Percentiles rank a stretch among this genome's conserved stretches.
phyloP scores from a whole-genome alignment of 2,329 filamentous ascomycete species.

The Fusarium avenaceum region DNA sequence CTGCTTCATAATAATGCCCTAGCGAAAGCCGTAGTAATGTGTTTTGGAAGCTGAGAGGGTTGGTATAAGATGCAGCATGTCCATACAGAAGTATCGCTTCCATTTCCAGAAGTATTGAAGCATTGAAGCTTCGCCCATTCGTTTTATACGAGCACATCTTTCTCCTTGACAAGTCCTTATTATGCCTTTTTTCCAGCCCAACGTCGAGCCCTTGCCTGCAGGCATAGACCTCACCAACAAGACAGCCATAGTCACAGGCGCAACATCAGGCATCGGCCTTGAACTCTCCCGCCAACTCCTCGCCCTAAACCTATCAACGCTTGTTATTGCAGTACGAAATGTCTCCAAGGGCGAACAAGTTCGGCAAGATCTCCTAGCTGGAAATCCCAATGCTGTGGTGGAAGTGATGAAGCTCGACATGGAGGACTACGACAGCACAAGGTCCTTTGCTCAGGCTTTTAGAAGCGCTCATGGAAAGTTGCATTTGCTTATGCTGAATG shows the following conservation, averaged over 20 bases:
- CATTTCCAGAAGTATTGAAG: not conserved
- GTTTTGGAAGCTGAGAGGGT: not conserved
- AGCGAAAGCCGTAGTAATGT: not conserved
- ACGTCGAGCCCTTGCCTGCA: slow-evolving; percentile 28
- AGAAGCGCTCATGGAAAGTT: not conserved
- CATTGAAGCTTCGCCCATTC: not conserved
- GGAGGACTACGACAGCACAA: slow-evolving; percentile 27
- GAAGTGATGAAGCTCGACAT: slow-evolving; percentile 38
- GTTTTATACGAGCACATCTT: not conserved
- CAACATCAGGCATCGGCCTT: slow-evolving; percentile 1
- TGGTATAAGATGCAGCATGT: not conserved
- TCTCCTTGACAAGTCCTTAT: too few species aligned
- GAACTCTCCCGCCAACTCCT: slow-evolving; percentile 4
- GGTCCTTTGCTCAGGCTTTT: slow-evolving; percentile 13
- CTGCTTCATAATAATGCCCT: fast-evolving
- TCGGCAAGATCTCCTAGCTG: slow-evolving; percentile 10
- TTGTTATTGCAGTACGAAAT: slow-evolving; percentile 59
- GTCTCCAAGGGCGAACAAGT: slow-evolving; percentile 49
- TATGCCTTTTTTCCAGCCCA: slow-evolving; percentile 30
- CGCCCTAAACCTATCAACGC: slow-evolving; percentile 46
- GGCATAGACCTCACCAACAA: slow-evolving; percentile 41
- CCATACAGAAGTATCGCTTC: not conserved
- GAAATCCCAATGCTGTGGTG: slow-evolving; percentile 26
- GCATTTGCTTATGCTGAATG: slow-evolving; percentile 37
- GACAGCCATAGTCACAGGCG: slow-evolving; percentile 1